phyloP scores from a whole-genome alignment of 2,329 filamentous ascomycete species.

The Hymenoscyphus infarciens region DNA sequence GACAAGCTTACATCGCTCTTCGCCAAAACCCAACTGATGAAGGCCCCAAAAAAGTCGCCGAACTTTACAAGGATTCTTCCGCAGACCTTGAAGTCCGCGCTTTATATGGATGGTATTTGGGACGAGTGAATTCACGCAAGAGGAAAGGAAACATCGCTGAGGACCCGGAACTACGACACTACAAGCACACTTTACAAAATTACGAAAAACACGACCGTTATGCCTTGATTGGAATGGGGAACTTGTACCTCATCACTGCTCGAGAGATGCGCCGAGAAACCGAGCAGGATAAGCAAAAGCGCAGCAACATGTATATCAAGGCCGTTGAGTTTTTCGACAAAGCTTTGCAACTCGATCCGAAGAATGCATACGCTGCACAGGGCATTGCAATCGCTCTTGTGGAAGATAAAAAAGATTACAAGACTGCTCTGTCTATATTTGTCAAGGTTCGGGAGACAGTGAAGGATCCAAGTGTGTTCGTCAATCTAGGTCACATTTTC shows the following conservation, averaged over 20 bases:
- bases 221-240: slow-evolving; percentile 93
- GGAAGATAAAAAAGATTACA: slow-evolving; percentile 89
- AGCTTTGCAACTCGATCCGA: slow-evolving; percentile 87
- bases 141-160: slow-evolving; percentile 75
- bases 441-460: slow-evolving; percentile 87
- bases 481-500: slow-evolving; percentile 92
- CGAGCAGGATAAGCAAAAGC: slow-evolving; percentile 86
- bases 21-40: slow-evolving; percentile 77
- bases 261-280: slow-evolving; percentile 92
- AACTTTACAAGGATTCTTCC: slow-evolving; percentile 80
- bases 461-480: slow-evolving; percentile 80
- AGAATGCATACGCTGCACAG: slow-evolving; percentile 94
- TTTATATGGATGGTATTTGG: slow-evolving; percentile 92
- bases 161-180: slow-evolving; percentile 87
- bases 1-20: slow-evolving; percentile 86
- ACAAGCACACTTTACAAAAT: slow-evolving; percentile 92
- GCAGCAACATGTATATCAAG: slow-evolving; percentile 79
- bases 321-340: slow-evolving; percentile 99
- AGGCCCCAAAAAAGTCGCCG: slow-evolving; percentile 79
- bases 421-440: slow-evolving; percentile 79
- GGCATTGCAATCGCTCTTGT: slow-evolving; percentile 91
- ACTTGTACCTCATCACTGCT: slow-evolving; percentile 76
- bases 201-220: slow-evolving; percentile 99
- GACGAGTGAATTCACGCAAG: slow-evolving; percentile 76
- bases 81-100: slow-evolving; percentile 87